phyloP scores from a whole-genome alignment of 805 yeast genomes.

The Saturnispora bothae region DNA sequence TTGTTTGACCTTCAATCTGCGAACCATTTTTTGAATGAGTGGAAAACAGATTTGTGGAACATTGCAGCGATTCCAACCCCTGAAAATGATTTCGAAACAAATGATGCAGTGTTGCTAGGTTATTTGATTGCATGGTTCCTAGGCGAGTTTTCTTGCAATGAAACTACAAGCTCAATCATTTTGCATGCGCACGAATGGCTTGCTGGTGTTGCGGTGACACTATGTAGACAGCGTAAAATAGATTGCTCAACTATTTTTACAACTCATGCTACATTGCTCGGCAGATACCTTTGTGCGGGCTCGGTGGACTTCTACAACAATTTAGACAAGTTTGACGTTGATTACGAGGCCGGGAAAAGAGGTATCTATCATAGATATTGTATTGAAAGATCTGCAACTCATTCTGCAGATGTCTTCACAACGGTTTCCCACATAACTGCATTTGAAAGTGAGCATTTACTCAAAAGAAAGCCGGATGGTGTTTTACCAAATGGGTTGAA shows the following conservation, averaged over 20 bases:
- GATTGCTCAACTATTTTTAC: conserved; percentile 95
- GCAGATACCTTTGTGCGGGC: conserved; percentile 94
- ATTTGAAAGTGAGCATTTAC: conserved; percentile 81
- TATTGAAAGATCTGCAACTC: conserved; percentile 93
- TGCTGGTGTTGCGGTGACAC: conserved; percentile 91
- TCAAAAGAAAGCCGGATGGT: conserved; percentile 95
- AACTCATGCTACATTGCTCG: conserved; percentile 92
- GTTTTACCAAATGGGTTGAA: conserved; percentile 94
- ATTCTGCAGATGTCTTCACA: conserved; percentile 91
- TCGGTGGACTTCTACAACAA: conserved; percentile 93
- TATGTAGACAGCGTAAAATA: conserved; percentile 81
- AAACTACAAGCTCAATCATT: conserved; percentile 78
- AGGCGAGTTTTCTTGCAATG: conserved; percentile 83
- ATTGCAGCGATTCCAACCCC: conserved; percentile 91
- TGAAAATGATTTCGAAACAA: conserved; percentile 74
- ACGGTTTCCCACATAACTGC: conserved; percentile 98
- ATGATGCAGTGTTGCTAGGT: conserved; percentile 87
- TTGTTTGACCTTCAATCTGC: conserved; percentile 82
- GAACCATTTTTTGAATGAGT: conserved; percentile 59
- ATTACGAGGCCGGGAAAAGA: conserved; percentile 94
- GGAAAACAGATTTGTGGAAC: conserved; percentile 92
- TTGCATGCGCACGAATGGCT: conserved; percentile 98
- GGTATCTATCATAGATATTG: conserved; percentile 97
- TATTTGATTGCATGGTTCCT: conserved; percentile 94
- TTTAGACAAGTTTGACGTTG: conserved; percentile 80